A percentile compares a stretch with the other conserved stretches of the same genome.
Evolutionary conservation across 768 basidiomycete species (phyloP).

Genomic region (Panellus pusillus): DNA sequence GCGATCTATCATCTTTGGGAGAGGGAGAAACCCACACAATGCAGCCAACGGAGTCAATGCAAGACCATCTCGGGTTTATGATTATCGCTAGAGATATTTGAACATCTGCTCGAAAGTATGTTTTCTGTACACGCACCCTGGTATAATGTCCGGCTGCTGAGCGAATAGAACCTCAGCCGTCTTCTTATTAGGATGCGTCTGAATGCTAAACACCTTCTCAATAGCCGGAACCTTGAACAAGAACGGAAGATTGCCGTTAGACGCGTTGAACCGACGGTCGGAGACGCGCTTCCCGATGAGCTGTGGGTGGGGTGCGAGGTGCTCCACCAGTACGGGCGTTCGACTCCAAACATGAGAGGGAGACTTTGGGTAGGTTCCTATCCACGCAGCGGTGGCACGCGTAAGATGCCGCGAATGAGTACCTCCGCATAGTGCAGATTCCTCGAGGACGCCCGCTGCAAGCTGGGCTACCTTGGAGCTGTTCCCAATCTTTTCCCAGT

Average conservation of each 20-base stretch:
- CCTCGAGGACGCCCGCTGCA: slow-evolving; percentile 66
- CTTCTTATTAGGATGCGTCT: slow-evolving; percentile 87
- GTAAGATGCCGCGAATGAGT: slow-evolving; percentile 5
- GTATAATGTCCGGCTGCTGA: slow-evolving; percentile 78
- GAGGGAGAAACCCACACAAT: slow-evolving; percentile 91
- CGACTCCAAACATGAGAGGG: slow-evolving; percentile 42
- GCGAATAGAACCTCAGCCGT: slow-evolving; percentile 71
- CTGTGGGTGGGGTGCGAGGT: slow-evolving; percentile 65
- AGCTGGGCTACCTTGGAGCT: slow-evolving; percentile 88
- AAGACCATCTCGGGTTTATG: slow-evolving; percentile 99
- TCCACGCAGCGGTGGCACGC: slow-evolving; percentile 61
- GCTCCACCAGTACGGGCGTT: slow-evolving; percentile 49
- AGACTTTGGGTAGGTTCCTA: slow-evolving; percentile 90
- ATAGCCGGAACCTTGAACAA: slow-evolving; percentile 92
- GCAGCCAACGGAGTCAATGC: slow-evolving; percentile 90
- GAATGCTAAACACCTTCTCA: slow-evolving; percentile 85
- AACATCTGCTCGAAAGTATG: not conserved
- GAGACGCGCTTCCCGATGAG: slow-evolving; percentile 66
- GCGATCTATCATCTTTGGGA: slow-evolving; percentile 72
- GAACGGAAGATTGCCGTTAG: slow-evolving; percentile 77
- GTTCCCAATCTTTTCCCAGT: slow-evolving; percentile 87
- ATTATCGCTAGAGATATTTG: slow-evolving; percentile 61
- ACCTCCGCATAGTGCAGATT: slow-evolving; percentile 91
- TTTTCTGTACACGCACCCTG: slow-evolving; percentile 60
- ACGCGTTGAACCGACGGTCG: slow-evolving; percentile 53